Percentiles rank a stretch among this genome's conserved stretches.
Conservation (phyloP, 441 rosid species). For the Populus hybrid region DNA sequence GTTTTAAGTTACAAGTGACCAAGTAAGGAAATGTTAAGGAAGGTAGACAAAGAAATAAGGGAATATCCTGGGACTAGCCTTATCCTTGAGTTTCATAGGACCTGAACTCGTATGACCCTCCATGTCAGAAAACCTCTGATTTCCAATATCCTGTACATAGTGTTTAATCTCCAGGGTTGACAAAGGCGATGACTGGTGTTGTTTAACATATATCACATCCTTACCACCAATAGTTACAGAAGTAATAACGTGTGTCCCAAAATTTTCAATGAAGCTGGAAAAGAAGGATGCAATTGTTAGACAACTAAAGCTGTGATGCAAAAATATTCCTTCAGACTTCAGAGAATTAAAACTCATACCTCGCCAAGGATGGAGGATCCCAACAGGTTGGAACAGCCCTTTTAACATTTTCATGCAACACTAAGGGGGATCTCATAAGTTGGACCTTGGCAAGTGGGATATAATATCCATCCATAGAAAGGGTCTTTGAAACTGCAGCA, state of each 20-base stretch:
- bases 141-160: slow-evolving; percentile 60
- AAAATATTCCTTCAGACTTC: slow-evolving; percentile 6
- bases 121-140: slow-evolving; percentile 52
- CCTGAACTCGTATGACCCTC: slow-evolving; percentile 41
- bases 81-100: slow-evolving; percentile 56
- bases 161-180: slow-evolving; percentile 53
- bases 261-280: slow-evolving; percentile 67
- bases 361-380: slow-evolving; percentile 64
- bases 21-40: slow-evolving; percentile 6
- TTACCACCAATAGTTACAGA: slow-evolving; percentile 20
- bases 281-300: slow-evolving; percentile 18
- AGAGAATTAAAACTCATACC: slow-evolving; percentile 32
- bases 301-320: background rate
- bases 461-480: slow-evolving; percentile 54
- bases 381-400: slow-evolving; percentile 50
- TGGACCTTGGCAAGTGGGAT: slow-evolving; percentile 56
- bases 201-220: slow-evolving; percentile 49
- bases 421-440: slow-evolving; percentile 36
- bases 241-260: slow-evolving; percentile 66
- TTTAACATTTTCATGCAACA: slow-evolving; percentile 48
- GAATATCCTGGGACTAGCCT: slow-evolving; percentile 45
- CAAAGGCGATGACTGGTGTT: slow-evolving; percentile 61
- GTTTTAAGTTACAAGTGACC: slow-evolving; percentile 5
- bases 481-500: slow-evolving; percentile 54
- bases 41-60: background rate